phyloP scores from a whole-genome alignment of 495 filamentous ascomycete species.

The Talaromyces borbonicus region DNA sequence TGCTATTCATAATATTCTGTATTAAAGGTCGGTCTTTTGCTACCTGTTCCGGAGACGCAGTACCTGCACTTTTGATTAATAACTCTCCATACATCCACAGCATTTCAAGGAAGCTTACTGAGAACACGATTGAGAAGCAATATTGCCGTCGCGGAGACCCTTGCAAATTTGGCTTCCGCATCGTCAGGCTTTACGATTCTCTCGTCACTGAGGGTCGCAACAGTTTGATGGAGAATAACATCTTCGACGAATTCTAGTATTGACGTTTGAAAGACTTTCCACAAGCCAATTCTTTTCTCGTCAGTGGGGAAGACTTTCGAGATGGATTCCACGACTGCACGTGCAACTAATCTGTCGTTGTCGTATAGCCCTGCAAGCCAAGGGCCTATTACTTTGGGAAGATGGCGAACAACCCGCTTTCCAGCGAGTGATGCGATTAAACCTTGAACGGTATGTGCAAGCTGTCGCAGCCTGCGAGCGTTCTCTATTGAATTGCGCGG shows the following conservation, averaged over 20 bases:
- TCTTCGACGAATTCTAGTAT: constrained; percentile 74
- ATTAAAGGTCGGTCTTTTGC: constrained; percentile 37
- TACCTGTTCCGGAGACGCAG: constrained; percentile 38
- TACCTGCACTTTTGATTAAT: constrained; percentile 21
- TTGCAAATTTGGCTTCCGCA: constrained; percentile 67
- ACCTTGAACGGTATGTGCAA: constrained; percentile 67
- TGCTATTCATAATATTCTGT: constrained; percentile 50
- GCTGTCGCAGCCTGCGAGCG: constrained; percentile 75
- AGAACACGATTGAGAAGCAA: constrained; percentile 36
- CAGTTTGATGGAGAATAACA: constrained; percentile 65
- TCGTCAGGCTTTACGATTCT: constrained; percentile 76
- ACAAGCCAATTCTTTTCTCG: constrained; percentile 65
- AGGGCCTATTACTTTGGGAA: constrained; percentile 66
- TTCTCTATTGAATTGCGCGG: constrained; percentile 82
- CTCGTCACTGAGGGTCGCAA: constrained; percentile 77
- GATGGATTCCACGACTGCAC: constrained; percentile 65
- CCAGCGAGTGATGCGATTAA: constrained; percentile 60
- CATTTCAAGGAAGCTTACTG: constrained; percentile 23
- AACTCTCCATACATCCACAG: background rate
- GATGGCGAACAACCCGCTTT: constrained; percentile 67
- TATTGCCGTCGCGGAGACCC: constrained; percentile 58
- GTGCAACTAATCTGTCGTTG: constrained; percentile 61
- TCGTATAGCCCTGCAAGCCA: constrained; percentile 90
- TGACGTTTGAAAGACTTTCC: constrained; percentile 61
- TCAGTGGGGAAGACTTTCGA: constrained; percentile 62